phyloP scores from a whole-genome alignment of 768 basidiomycete genomes.

The Auriscalpium microsporum region DNA sequence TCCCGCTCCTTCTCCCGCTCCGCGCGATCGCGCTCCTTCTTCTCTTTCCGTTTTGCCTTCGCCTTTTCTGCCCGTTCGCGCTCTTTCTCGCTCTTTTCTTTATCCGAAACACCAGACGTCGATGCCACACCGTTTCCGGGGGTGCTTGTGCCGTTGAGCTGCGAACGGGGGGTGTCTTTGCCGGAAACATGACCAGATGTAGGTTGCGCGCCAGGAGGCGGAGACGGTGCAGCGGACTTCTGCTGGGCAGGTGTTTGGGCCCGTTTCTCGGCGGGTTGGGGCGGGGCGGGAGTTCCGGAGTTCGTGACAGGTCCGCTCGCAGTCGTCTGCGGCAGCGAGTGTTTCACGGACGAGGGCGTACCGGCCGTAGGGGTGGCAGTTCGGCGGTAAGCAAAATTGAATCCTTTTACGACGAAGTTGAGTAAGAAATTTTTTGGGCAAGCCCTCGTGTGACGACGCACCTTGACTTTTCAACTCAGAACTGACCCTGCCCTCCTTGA shows the following conservation, averaged over 20 bases:
- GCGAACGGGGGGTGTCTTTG: conserved; percentile 5
- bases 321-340: conserved; percentile 38
- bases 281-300: conserved; percentile 10
- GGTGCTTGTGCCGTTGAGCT: conserved; percentile 19
- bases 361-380: conserved; percentile 47
- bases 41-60: conserved; percentile 55
- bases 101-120: conserved; percentile 11
- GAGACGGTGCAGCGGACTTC: not conserved
- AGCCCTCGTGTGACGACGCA: conserved; percentile 24
- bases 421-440: not conserved
- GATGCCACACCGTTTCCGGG: conserved; percentile 30
- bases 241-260: not conserved
- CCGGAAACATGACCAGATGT: conserved; percentile 2
- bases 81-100: conserved; percentile 12
- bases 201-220: not conserved
- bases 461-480: conserved; percentile 92
- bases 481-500: conserved; percentile 88
- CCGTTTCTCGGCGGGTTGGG: not conserved
- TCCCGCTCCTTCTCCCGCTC: conserved; percentile 32
- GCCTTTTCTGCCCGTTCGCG: conserved; percentile 49
- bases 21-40: conserved; percentile 43
- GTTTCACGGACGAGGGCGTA: conserved; percentile 38
- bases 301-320: conserved; percentile 25
- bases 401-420: conserved; percentile 41
- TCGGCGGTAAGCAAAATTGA: conserved; percentile 92